phyloP scores from a whole-genome alignment of 106 monocot genomes.

The Vanilla planifolia region DNA sequence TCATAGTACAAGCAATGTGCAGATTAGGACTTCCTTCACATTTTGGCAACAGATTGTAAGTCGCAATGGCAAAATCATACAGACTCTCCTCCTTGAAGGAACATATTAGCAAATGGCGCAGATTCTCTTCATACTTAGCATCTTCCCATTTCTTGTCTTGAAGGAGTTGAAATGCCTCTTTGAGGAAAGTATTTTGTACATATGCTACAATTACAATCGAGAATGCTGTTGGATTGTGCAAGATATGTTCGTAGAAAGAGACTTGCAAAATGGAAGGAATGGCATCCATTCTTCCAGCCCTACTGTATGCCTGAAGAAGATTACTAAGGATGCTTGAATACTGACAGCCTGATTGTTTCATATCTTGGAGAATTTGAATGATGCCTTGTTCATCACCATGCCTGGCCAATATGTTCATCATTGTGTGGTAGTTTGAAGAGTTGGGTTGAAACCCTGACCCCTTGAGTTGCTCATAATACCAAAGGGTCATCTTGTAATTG shows the following conservation, averaged over 20 bases:
- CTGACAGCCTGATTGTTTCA: slow-evolving; percentile 54
- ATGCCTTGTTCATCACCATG: slow-evolving; percentile 51
- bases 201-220: slow-evolving; percentile 69
- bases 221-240: slow-evolving; percentile 70
- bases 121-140: slow-evolving; percentile 64
- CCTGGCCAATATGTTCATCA: slow-evolving; percentile 87
- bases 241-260: slow-evolving; percentile 62
- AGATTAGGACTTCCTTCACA: slow-evolving; percentile 48
- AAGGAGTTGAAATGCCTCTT: slow-evolving; percentile 60
- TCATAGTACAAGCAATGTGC: slow-evolving; percentile 79
- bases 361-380: slow-evolving; percentile 59
- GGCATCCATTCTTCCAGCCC: slow-evolving; percentile 40
- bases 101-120: slow-evolving; percentile 91
- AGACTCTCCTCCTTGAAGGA: slow-evolving; percentile 78
- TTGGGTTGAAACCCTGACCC: slow-evolving; percentile 56
- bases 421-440: slow-evolving; percentile 91
- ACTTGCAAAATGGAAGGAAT: slow-evolving; percentile 46
- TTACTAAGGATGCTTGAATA: slow-evolving; percentile 56
- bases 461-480: slow-evolving; percentile 73
- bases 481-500: slow-evolving; percentile 47
- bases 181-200: slow-evolving; percentile 52
- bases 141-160: slow-evolving; percentile 70
- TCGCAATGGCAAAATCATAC: slow-evolving; percentile 50
- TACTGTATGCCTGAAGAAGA: slow-evolving; percentile 81
- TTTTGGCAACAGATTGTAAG: slow-evolving; percentile 59